Conservation (phyloP, 139 green algal species). For the Marvania coccoides region DNA sequence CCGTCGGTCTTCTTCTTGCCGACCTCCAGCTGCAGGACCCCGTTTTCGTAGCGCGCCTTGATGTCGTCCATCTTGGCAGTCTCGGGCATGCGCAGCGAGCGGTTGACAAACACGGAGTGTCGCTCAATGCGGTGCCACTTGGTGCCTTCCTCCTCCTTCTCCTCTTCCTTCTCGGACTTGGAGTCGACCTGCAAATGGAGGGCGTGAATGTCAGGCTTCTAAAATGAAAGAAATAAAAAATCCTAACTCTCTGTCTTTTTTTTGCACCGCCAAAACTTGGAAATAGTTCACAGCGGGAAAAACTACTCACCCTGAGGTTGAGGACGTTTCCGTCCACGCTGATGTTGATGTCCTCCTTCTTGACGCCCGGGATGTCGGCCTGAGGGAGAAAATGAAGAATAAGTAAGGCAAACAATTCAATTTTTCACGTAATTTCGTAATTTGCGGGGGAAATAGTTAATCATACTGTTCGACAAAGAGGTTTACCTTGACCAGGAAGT, state of each 20-base stretch:
- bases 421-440: too few relatives aligned
- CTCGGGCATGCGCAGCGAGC: slow-evolving; percentile 33
- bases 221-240: neutral
- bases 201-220: neutral
- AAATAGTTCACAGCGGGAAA: too few relatives aligned
- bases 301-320: too few relatives aligned
- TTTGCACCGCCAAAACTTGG: too few relatives aligned
- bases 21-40: slow-evolving; percentile 19
- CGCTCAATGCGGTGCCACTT: slow-evolving; percentile 31
- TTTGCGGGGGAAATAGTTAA: too few relatives aligned
- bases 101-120: slow-evolving; percentile 5
- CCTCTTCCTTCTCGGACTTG: slow-evolving; percentile 19
- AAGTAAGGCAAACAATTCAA: too few relatives aligned
- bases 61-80: slow-evolving; percentile 24
- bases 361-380: slow-evolving; percentile 28
- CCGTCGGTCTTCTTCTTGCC: neutral
- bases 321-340: slow-evolving; percentile 27
- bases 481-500: slow-evolving; percentile 25
- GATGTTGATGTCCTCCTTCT: slow-evolving; percentile 19
- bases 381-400: too few relatives aligned
- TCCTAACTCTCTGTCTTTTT: too few relatives aligned
- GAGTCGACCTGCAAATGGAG: slow-evolving; percentile 7
- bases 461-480: too few relatives aligned
- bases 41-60: slow-evolving; percentile 29
- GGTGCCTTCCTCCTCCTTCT: slow-evolving; percentile 20